Evolutionary conservation across 1,139 yeast species (phyloP), one percentile per base, ranked within the genome.

Genomic region (Diutina rugosa): DNA sequence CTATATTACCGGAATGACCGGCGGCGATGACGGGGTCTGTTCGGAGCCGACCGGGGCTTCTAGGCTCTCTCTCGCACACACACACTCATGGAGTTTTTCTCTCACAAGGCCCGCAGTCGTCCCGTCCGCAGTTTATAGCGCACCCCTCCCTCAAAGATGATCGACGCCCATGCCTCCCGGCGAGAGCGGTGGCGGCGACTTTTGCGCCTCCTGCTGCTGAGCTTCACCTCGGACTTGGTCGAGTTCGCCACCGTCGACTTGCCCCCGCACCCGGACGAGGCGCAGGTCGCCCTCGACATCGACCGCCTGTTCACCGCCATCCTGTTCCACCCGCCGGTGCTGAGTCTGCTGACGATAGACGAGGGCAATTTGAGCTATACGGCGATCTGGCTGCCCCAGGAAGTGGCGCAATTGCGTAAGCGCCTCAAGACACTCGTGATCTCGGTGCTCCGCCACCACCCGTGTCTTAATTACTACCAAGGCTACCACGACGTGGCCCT

Each of bases 401-500:
- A 75, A 51, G 64, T 74, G 18, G 67, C 66, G 18, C 63, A 60
- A 16, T 63, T 75, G 58, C 78, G 81, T 61, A 66, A 66, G 6
- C 64, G 77, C 29, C 71, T 89, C 46, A 69, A 70, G 10, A 69
- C 69, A 14, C 63, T 87, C 38, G 79, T 90, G 8, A 69, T 79
- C 12, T 72, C 75, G 30, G 73, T 90, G 1, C 72, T 93, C 29
- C 69, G 90, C 41, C 76, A 75, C 41, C 74, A 85, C 62, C 91
- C 91, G 0, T 63, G 69, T 9, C 72, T 91, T 53, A 74, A 81
- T 58, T 93, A 93, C 68, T 93, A 90, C 66, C 99, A 93, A 69
- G 99, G 99, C 0, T 90, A 80, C 66, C 98, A 93, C 69, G 98
- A 93, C 65, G 74, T 91, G 46, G 91, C 90, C 1, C 79, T 88